phyloP scores from a whole-genome alignment of 345 rosid species.

The Pistacia atlantica region DNA sequence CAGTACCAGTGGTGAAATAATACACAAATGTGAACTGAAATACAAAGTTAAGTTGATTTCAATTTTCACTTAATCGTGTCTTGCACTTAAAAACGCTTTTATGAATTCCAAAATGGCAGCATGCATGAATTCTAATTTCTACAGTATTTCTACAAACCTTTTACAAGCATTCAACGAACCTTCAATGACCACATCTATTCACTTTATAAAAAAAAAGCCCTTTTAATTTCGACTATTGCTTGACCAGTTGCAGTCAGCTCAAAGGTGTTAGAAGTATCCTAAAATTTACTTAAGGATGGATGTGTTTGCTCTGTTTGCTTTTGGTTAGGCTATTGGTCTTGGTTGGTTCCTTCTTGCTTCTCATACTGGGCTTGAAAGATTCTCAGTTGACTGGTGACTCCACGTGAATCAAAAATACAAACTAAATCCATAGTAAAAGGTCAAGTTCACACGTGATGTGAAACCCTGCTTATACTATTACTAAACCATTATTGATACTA shows the following conservation, averaged over 20 bases:
- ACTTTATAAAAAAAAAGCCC: too few species aligned
- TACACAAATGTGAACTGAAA: slow-evolving; percentile 1
- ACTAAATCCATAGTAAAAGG: too few species aligned
- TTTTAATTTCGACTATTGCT: neutral
- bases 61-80: neutral
- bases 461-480: neutral
- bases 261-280: neutral
- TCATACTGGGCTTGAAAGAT: neutral
- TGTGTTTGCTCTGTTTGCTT: too few species aligned
- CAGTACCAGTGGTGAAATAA: too few species aligned
- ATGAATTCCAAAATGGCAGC: neutral
- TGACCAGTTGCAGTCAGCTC: neutral
- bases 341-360: slow-evolving; percentile 18
- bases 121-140: neutral
- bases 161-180: too few species aligned
- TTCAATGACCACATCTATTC: too few species aligned
- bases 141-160: neutral
- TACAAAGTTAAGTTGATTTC: neutral
- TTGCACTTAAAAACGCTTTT: neutral
- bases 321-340: too few species aligned
- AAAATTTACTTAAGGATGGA: too few species aligned
- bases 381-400: slow-evolving; percentile 18
- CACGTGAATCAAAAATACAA: slow-evolving; percentile 9
- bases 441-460: slow-evolving; percentile 23
- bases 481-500: too few species aligned